Evolutionary conservation across 768 basidiomycete genomes (phyloP).

Genomic region (Bullera alba): DNA sequence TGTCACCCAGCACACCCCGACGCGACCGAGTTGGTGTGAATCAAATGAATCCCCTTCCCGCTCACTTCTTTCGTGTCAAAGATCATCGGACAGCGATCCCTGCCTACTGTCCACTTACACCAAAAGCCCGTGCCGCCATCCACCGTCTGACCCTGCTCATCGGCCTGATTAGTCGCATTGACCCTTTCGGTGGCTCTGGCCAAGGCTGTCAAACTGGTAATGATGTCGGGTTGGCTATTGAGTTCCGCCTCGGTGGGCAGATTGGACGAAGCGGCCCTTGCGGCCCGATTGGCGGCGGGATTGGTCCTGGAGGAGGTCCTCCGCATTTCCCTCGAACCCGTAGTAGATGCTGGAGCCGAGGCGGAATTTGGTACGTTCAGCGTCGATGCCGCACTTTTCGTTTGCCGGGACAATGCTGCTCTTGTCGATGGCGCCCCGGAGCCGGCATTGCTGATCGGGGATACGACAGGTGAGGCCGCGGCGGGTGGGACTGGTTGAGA

Average conservation of each 20-base stretch:
- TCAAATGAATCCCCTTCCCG: no score
- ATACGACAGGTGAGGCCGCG: not conserved
- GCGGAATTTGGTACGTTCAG: no score
- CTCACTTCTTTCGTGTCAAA: conserved; percentile 13
- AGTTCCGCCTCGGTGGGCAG: not conserved
- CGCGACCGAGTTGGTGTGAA: no score
- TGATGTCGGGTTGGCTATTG: not conserved
- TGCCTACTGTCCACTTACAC: conserved; percentile 7
- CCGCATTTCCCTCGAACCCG: conserved; percentile 4
- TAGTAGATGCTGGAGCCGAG: no score
- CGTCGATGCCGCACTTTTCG: no score
- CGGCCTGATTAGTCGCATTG: not conserved
- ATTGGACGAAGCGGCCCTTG: not conserved
- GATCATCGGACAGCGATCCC: conserved; percentile 4
- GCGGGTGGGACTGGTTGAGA: not conserved
- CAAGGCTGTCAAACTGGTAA: not conserved
- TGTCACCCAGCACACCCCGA: no score
- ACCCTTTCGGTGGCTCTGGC: not conserved
- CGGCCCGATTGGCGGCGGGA: not conserved
- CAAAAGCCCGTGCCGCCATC: conserved; percentile 2
- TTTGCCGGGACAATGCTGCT: not conserved
- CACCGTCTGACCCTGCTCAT: not conserved
- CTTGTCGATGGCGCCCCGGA: no score
- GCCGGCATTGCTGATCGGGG: no score
- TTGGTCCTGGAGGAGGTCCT: not conserved